These are phyloP conservation scores for Metschnikowia cerradonensis DNA, from an alignment of 805 yeast genomes.

Conservation along the genomic window DNA sequence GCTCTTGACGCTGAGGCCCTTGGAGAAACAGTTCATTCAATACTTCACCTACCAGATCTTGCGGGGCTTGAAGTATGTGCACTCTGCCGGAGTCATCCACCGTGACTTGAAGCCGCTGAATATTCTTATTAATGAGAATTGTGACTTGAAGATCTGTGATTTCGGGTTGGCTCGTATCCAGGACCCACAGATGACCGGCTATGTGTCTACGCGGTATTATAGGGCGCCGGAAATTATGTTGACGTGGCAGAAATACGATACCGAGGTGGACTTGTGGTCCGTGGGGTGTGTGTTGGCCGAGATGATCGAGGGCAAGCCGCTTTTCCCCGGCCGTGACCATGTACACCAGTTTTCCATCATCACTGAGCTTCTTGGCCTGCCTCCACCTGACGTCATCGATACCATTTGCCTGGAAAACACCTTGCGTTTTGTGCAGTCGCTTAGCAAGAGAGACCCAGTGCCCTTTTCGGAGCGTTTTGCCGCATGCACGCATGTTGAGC, in stretches of 20 bases:
- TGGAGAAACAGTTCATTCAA: constrained; percentile 94
- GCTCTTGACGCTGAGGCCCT: constrained; percentile 83
- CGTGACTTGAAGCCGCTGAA: constrained; percentile 85
- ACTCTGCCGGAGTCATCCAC: constrained; percentile 88
- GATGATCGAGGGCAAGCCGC: constrained; percentile 95
- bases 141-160: constrained; percentile 88
- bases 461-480: constrained; percentile 81
- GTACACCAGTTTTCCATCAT: constrained; percentile 97
- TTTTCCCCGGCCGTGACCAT: constrained; percentile 97
- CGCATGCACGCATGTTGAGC: constrained; percentile 42
- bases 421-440: constrained; percentile 84
- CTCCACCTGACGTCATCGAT: constrained; percentile 93
- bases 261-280: constrained; percentile 97
- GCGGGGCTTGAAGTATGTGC: constrained; percentile 85
- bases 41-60: constrained; percentile 93
- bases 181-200: constrained; percentile 99
- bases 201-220: constrained; percentile 91
- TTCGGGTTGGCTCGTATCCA: constrained; percentile 95
- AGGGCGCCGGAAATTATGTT: constrained; percentile 98
- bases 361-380: constrained; percentile 93
- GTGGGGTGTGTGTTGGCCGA: constrained; percentile 97
- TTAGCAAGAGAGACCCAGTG: constrained; percentile 90
- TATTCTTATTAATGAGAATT: constrained; percentile 81
- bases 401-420: constrained; percentile 96
- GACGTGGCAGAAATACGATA: constrained; percentile 96